These are phyloP conservation scores for Blastobotrys mokoenaii DNA, from an alignment of 805 yeast genomes.

Conservation along the genomic window DNA sequence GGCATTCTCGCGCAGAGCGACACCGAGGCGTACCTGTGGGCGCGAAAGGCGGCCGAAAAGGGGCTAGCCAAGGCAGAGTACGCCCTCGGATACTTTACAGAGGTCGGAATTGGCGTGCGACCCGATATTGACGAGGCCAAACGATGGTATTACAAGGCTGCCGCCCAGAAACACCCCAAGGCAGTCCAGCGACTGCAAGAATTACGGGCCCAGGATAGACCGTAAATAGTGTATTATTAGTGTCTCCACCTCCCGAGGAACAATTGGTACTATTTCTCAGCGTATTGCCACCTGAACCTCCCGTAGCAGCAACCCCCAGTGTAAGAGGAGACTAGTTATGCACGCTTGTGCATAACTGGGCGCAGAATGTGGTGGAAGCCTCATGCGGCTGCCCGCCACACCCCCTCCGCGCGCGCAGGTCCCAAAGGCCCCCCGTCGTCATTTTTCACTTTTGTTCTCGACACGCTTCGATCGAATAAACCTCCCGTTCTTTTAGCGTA, in stretches of 20 bases:
- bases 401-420: neutral
- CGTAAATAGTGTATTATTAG: neutral
- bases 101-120: conserved; percentile 59
- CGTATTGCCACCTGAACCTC: neutral
- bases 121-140: conserved; percentile 41
- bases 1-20: conserved; percentile 50
- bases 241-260: too few species aligned
- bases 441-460: neutral
- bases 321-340: neutral
- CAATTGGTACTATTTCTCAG: too few species aligned
- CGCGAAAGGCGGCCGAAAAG: conserved; percentile 57
- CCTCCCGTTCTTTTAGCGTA: too few species aligned
- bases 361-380: neutral
- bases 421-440: neutral
- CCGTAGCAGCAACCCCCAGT: neutral
- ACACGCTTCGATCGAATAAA: neutral
- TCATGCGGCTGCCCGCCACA: neutral
- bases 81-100: conserved; percentile 62
- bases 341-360: neutral
- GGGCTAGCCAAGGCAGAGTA: conserved; percentile 64
- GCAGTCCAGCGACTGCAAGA: conserved; percentile 37
- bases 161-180: conserved; percentile 52
- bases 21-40: conserved; percentile 70
- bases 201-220: conserved; percentile 6
- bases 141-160: conserved; percentile 52